Conservation (phyloP, 768 basidiomycete species). For the Coprinopsis sp. region DNA sequence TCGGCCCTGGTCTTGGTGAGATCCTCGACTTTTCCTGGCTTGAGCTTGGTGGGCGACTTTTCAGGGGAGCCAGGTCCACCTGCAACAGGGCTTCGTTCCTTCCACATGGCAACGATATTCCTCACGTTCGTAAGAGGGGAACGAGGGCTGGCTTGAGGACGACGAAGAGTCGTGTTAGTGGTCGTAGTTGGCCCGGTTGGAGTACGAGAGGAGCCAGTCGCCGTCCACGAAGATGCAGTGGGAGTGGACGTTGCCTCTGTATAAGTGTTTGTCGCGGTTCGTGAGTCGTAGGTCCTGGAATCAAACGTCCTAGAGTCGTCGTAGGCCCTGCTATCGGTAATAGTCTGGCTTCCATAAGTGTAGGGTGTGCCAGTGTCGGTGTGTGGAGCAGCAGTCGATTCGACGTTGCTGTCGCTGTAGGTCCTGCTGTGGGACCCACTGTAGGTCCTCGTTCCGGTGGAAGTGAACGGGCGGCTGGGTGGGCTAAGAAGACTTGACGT, state of each 20-base stretch:
- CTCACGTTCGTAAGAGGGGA: conserved; percentile 71
- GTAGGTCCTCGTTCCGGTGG: conserved; percentile 12
- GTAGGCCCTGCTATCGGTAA: conserved; percentile 39
- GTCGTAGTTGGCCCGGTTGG: not conserved
- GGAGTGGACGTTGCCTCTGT: conserved; percentile 41
- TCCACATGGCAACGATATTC: conserved; percentile 78
- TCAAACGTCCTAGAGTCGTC: too few species aligned
- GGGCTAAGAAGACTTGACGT: conserved; percentile 17
- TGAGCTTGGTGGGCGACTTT: conserved; percentile 17
- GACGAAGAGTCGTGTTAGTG: conserved; percentile 42
- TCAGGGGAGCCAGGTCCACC: conserved; percentile 33
- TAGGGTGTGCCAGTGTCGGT: conserved; percentile 28
- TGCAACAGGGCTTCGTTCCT: conserved; percentile 62
- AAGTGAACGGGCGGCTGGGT: conserved; percentile 11
- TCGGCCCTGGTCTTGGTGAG: not conserved
- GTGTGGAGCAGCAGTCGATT: conserved; percentile 13
- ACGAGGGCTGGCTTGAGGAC: conserved; percentile 62
- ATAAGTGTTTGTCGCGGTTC: conserved; percentile 25
- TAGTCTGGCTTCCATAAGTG: conserved; percentile 33
- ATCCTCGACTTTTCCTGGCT: not conserved
- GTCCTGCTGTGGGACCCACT: conserved; percentile 12
- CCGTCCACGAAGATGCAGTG: conserved; percentile 19
- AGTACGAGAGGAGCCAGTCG: not conserved
- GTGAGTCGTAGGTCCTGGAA: conserved; percentile 24
- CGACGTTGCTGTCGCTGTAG: conserved; percentile 18